Evolutionary conservation across 2,329 filamentous ascomycete genomes (phyloP).

Genomic region (Botrytis galanthina): DNA sequence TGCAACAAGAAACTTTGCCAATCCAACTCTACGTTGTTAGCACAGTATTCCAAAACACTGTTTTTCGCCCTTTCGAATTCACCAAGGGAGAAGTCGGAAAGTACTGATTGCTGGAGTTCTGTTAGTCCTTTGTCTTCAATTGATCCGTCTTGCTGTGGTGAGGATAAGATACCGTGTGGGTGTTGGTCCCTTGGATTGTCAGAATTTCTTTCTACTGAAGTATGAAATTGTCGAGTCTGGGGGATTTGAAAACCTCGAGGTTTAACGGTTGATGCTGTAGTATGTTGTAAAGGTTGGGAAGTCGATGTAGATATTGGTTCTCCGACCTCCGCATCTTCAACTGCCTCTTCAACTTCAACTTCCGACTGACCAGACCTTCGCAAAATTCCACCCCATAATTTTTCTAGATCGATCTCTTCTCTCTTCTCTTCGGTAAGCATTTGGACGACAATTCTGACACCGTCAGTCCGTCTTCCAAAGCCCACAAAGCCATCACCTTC

Average conservation of each 20-base stretch:
- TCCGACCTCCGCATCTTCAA: background rate
- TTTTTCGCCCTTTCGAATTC: slow-evolving; percentile 28
- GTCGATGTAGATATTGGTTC: background rate
- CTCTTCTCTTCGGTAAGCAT: slow-evolving; percentile 71
- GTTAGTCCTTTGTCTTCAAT: slow-evolving; percentile 20
- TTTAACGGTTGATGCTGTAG: background rate
- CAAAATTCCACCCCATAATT: slow-evolving; percentile 50
- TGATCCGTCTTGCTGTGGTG: slow-evolving; percentile 11
- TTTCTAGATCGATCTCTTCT: slow-evolving; percentile 64
- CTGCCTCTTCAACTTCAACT: slow-evolving; percentile 13
- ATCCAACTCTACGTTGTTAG: slow-evolving; percentile 22
- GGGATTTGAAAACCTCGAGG: slow-evolving; percentile 16
- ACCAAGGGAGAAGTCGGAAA: slow-evolving; percentile 21
- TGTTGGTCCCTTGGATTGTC: background rate
- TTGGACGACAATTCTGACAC: slow-evolving; percentile 65
- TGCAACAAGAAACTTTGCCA: slow-evolving; percentile 30
- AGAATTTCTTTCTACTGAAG: slow-evolving; percentile 14
- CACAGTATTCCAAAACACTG: slow-evolving; percentile 20
- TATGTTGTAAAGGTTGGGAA: background rate
- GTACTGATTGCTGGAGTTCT: slow-evolving; percentile 18
- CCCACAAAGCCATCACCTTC: slow-evolving; percentile 64
- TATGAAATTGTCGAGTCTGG: slow-evolving; percentile 24
- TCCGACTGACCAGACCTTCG: slow-evolving; percentile 25
- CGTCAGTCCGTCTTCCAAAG: slow-evolving; percentile 62
- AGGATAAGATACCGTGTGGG: slow-evolving; percentile 9